Base-by-base conservation (phyloP, 441 rosid genomes). In the Oxalis stricta region DNA sequence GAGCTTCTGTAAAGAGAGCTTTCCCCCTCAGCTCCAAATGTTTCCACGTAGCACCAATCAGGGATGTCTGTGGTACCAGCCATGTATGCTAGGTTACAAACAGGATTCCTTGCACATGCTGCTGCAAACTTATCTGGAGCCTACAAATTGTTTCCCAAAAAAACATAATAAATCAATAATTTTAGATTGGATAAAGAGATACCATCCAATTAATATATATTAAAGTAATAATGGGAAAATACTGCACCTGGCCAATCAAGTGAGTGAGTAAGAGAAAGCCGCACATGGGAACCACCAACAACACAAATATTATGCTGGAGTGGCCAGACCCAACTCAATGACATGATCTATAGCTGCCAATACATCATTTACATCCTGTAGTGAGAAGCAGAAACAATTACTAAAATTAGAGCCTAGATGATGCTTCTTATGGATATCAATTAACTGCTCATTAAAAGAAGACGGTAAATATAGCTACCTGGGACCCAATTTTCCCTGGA, bases 261-360 rank as follows among this genome's bases (percentile, higher is more conserved):
- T 85, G 98, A 24, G 92, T 70, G 14, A 91, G 68, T 20, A n/a
- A n/a, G n/a, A 85, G 73, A 69, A 89, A 85, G 41, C 94, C 96
- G 46, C 98, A n/a, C 98, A 48, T 89, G 98, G 38, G 98, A 89
- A 60, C 79, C 81, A 35, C 98, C 98, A 48, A 91, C 49, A 53
- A 85, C 76, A 39, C 77, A 67, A 59, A 85, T 64, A 65, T 69
- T 80, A 44, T n/a, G 87, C 72, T 35, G 89, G 79, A 54, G 59
- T 57, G 58, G 77, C 81, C 34, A 85, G 71, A 60, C 85, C 89
- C 48, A 49, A 38, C 37, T 66, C 69, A 50, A 83, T 58, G 46
- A 69, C 72, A 59, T 73, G 73, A 70, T 82, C 85, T 48, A 91
- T 61, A 41, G 98, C 96, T 37, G 75, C 31, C 9, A 91, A 77